These are phyloP conservation scores for Plasmodium fragile DNA, from an alignment of 169 alveolate species.

Conservation along the genomic window DNA sequence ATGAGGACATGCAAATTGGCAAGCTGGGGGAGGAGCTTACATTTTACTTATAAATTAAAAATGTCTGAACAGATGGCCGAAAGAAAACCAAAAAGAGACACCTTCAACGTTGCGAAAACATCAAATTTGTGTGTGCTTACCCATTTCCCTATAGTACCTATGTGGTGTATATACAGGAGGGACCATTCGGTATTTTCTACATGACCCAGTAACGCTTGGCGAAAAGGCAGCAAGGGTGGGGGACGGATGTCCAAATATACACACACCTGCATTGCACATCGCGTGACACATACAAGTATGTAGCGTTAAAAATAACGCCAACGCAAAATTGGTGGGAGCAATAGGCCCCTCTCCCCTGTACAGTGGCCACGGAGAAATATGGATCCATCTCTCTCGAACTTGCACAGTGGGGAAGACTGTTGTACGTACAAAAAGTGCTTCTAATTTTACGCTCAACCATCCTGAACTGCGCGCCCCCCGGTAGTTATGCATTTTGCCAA, in stretches of 20 bases:
- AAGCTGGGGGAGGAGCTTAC: not conserved
- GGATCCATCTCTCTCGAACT: not conserved
- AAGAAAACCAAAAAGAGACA: not conserved
- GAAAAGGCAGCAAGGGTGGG: not conserved
- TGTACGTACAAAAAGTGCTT: not conserved
- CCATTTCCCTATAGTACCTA: not conserved
- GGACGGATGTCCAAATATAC: not conserved
- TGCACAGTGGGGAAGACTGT: not conserved
- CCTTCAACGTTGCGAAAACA: not conserved
- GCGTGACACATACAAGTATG: not conserved
- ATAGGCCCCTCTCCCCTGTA: not conserved
- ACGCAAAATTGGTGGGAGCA: not conserved
- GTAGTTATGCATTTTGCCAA: not conserved
- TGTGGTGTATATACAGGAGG: constrained; percentile 1
- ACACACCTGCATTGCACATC: not conserved
- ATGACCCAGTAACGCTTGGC: not conserved
- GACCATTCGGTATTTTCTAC: not conserved
- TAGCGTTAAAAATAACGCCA: not conserved
- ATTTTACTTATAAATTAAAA: not conserved
- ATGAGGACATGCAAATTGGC: not conserved
- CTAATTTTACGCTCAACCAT: not conserved
- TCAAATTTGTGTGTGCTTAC: not conserved
- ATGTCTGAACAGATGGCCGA: not conserved
- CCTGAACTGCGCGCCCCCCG: not conserved
- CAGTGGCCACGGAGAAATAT: not conserved